Evolutionary conservation across 2,329 filamentous ascomycete genomes (phyloP), one percentile per base, ranked within the genome.

Genomic region (Chaetomiaceae sp.): DNA sequence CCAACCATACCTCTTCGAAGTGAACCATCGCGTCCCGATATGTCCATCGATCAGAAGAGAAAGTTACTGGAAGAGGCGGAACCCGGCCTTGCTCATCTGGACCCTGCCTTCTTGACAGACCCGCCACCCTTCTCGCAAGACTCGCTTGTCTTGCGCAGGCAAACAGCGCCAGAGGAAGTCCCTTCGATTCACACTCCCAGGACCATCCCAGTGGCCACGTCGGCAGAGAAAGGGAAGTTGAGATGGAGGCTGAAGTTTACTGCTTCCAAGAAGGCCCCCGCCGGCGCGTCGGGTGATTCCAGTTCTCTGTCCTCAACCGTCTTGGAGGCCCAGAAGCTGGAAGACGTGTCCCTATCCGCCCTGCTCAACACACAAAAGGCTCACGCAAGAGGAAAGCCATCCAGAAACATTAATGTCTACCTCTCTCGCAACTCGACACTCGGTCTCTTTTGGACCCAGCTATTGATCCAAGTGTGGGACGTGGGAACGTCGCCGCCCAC

Each of bases 401-500:
- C 60, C 3, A 72, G 67, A 51, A 65, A 53, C 29, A 64, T 72
- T 12, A 69, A 70, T 43, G 66, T 72, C 9, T 60, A 59, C 20
- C 60, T 71, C 3, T 73, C 71, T 4, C 68, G 71, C 46, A 73
- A 67, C 55, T 72, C 70, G 12, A 64, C 69, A 0, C 64, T 71
- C 23, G 67, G 65, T 15, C 62, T 74, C 0, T 72, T 72, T 39
- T 74, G 71, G 71, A 69, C 66, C 1, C 70, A 71, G 49, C 57
- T 65, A 2, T 56, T 64, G 20, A 69, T 74, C 31, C 68, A 72
- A 48, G 61, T 73, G 6, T 73, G 69, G 66, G 71, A 74, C 53
- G 61, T 71, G 38, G 64, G 68, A 19, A 63, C 66, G 9, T 69
- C 69, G 1, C 70, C 71, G 6, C 67, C 70, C 1, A 64, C 65